phyloP scores from a whole-genome alignment of 345 rosid genomes.

The Eucalyptus globulus region DNA sequence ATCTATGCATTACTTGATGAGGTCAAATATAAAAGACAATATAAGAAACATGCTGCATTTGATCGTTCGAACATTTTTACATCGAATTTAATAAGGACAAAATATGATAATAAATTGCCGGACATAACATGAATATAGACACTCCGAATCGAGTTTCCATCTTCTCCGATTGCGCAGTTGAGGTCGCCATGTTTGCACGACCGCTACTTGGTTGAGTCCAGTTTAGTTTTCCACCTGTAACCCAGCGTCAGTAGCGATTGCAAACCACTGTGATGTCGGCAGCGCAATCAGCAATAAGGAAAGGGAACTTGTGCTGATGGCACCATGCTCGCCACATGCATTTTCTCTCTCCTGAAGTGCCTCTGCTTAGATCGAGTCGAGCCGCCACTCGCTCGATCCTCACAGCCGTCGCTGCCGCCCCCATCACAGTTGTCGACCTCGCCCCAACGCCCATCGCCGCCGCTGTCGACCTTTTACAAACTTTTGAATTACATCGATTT shows the following conservation, averaged over 20 bases:
- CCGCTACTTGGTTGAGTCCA: accelerated
- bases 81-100: neutral
- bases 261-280: accelerated
- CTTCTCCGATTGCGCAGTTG: accelerated
- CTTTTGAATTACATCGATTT: neutral
- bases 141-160: accelerated
- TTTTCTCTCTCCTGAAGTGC: neutral
- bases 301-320: accelerated
- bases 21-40: neutral
- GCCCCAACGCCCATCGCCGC: accelerated
- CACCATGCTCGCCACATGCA: neutral
- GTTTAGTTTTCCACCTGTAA: no score
- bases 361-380: accelerated
- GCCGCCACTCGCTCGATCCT: neutral
- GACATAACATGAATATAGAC: neutral
- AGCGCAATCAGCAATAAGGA: accelerated
- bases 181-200: neutral
- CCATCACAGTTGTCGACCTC: accelerated
- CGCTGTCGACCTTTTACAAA: neutral
- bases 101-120: neutral
- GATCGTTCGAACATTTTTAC: neutral
- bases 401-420: accelerated
- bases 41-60: neutral
- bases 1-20: neutral
- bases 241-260: accelerated